phyloP scores from a whole-genome alignment of 768 basidiomycete species.

The Ramaria rubella region DNA sequence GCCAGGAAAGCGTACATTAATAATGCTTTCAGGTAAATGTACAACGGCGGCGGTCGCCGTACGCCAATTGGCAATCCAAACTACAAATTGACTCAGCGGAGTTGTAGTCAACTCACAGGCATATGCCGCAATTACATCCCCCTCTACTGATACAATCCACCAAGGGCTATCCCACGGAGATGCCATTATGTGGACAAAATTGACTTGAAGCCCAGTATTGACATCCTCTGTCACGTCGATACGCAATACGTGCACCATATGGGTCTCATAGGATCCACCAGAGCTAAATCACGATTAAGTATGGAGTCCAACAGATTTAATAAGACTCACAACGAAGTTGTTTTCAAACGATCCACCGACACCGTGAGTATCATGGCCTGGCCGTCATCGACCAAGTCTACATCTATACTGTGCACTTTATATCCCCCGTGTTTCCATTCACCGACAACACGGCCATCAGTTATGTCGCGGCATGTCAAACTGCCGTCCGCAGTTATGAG shows the following conservation, averaged over 20 bases:
- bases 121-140: conserved; percentile 9
- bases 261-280: background rate
- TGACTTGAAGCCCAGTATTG: background rate
- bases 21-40: conserved; percentile 7
- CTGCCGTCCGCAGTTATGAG: conserved; percentile 3
- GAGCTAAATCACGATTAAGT: background rate
- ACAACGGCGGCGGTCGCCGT: conserved; percentile 9
- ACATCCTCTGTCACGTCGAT: conserved; percentile 2
- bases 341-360: conserved; percentile 1
- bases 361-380: conserved; percentile 4
- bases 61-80: conserved; percentile 12
- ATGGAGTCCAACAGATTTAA: background rate
- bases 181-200: conserved; percentile 9
- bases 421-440: conserved; percentile 10
- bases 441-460: background rate
- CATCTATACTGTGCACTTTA: conserved; percentile 11
- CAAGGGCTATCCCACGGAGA: conserved; percentile 7
- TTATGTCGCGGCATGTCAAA: conserved; percentile 5
- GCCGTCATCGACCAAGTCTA: conserved; percentile 12
- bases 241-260: conserved; percentile 8
- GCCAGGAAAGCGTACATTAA: conserved; percentile 2
- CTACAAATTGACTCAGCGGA: conserved; percentile 7
- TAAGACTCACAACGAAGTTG: background rate
- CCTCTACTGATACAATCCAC: conserved; percentile 12
- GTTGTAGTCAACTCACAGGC: conserved; percentile 1